Base-by-base conservation (phyloP, 208 protist genomes). In the Blastocrithidia nonstop region DNA sequence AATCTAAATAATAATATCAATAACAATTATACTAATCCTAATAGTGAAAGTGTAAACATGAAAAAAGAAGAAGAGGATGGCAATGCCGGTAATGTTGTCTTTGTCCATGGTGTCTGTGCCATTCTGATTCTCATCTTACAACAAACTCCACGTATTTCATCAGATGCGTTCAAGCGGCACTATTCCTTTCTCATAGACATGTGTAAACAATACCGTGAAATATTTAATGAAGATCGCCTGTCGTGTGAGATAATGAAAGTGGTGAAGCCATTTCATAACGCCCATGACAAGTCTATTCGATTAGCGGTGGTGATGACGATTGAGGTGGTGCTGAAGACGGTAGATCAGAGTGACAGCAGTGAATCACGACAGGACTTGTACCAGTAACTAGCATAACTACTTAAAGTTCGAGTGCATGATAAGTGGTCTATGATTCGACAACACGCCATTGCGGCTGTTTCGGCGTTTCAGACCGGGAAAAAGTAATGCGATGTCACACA, bases 291-390 rank as follows among this genome's bases (percentile, higher is more conserved):
- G 45, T 39, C 54, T 1, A 80, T 93, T n/a, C 79, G 84, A 1
- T 61, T 88, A 23, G 66, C 66, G 27, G 79, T 89, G 40, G 71
- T 87, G 16, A 57, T 54, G 2, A 68, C 71, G 20, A 73, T 82
- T 42, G 76, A 85, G 23, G 56, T 66, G 1, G 52, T 93, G 11
- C 65, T 93, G 16, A 69, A 67, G 43, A 74, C 79, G 3, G 68
- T 89, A 7, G 84, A 93, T 54, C 72, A 80, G 54, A 49, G 36
- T n/a, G 66, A 85, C 53, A 62, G 62, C n/a, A 68, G 66, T 0
- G 84, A 88, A 37, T 73, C 74, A 52, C 62, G 84, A 21, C 79
- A 89, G 57, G 71, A 78, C 29, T 78, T 89, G 48, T 89, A 93
- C 50, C 73, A 93, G 47, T 60, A 71, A 23, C 24, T 63, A 7